Conservation (phyloP, 805 yeast species). For the Zygosaccharomyces pseudorouxii region DNA sequence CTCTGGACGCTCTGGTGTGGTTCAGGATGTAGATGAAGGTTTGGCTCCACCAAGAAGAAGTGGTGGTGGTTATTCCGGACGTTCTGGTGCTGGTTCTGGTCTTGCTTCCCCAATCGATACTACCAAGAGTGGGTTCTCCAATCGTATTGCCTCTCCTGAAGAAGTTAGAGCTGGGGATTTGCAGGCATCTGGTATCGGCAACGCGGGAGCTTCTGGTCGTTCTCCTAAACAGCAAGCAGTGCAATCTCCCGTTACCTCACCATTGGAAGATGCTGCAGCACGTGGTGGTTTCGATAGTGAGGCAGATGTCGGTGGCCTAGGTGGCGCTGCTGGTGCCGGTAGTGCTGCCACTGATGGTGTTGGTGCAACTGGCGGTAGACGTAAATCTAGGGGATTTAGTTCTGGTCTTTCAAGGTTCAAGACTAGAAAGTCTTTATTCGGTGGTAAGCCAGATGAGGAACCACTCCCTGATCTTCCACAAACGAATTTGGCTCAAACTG, state of each 20-base stretch:
- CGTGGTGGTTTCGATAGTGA: background rate
- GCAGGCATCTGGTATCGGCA: background rate
- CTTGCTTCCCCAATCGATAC: conserved; percentile 4
- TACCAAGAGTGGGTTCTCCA: background rate
- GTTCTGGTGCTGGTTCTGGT: conserved; percentile 1
- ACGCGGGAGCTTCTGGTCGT: background rate
- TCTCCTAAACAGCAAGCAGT: background rate
- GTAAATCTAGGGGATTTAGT: background rate
- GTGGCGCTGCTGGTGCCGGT: background rate
- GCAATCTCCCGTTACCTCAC: background rate
- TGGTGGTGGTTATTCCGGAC: background rate
- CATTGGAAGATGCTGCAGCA: background rate
- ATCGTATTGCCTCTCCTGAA: background rate
- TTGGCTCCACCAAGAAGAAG: background rate
- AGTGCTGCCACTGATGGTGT: background rate
- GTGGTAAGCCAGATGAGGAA: background rate
- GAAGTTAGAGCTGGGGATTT: background rate
- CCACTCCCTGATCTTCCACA: background rate
- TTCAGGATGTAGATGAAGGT: background rate
- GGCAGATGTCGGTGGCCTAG: background rate
- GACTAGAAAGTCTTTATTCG: background rate
- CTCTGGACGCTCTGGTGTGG: background rate
- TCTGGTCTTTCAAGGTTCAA: background rate
- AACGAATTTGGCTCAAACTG: background rate
- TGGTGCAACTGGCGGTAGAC: background rate